These are phyloP conservation scores for Hypoxylon sp. DNA, from an alignment of 2,329 filamentous ascomycete genomes.

Conservation along the genomic window DNA sequence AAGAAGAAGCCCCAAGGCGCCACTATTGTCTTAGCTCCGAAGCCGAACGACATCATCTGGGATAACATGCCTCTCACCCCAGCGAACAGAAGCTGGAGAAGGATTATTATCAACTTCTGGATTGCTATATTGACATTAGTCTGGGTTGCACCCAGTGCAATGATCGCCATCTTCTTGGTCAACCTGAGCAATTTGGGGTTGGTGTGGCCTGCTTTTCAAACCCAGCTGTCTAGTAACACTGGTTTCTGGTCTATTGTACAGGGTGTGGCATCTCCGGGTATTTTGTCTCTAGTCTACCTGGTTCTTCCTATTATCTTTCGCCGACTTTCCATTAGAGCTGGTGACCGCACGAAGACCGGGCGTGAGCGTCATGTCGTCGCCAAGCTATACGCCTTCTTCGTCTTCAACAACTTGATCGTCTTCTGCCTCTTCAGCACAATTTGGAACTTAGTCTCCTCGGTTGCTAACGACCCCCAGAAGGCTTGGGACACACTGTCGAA, in stretches of 20 bases:
- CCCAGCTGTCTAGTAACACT: constrained; percentile 72
- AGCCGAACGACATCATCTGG: constrained; percentile 95
- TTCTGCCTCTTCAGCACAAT: constrained; percentile 92
- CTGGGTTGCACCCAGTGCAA: constrained; percentile 92
- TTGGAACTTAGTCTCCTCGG: constrained; percentile 78
- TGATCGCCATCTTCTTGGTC: constrained; percentile 94
- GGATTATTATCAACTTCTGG: constrained; percentile 87
- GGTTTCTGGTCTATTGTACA: constrained; percentile 88
- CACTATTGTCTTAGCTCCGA: constrained; percentile 83
- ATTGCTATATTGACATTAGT: constrained; percentile 82
- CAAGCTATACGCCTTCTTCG: constrained; percentile 94
- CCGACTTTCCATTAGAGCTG: constrained; percentile 83
- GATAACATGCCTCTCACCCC: constrained; percentile 85
- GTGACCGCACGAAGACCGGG: constrained; percentile 92
- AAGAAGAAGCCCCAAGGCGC: constrained; percentile 86
- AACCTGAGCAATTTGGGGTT: constrained; percentile 84
- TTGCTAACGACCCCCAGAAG: constrained; percentile 71
- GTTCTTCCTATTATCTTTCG: constrained; percentile 93
- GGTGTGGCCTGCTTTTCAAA: constrained; percentile 83
- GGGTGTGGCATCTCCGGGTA: constrained; percentile 88
- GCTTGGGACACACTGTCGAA: constrained; percentile 76
- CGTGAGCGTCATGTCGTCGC: constrained; percentile 91
- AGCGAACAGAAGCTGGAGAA: constrained; percentile 77
- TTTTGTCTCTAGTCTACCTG: constrained; percentile 90
- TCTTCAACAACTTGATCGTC: constrained; percentile 96